A percentile compares a stretch with the other conserved stretches of the same genome.
Conservation (phyloP, 306 rosid genomes). For the Bauhinia variegata region DNA sequence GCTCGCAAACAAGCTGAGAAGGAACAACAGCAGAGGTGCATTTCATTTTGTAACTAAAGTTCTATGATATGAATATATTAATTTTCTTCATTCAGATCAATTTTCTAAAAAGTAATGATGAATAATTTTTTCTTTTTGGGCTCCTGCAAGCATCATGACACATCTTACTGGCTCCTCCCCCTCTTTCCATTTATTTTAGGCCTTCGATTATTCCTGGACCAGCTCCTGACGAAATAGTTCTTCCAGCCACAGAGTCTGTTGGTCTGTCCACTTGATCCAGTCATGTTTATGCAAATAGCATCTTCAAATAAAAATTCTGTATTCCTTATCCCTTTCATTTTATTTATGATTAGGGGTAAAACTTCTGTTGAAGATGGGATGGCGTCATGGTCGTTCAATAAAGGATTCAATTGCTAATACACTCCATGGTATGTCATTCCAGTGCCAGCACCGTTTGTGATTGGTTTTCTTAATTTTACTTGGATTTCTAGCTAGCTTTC, state of each 20-base stretch:
- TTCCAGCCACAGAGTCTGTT: slow-evolving; percentile 87
- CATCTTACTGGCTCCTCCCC: slow-evolving; percentile 28
- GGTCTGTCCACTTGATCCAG: slow-evolving; percentile 57
- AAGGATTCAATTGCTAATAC: slow-evolving; percentile 76
- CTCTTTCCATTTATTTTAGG: slow-evolving; percentile 49
- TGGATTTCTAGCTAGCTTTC: slow-evolving; percentile 8
- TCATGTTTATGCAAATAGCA: slow-evolving; percentile 10
- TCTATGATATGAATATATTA: slow-evolving; percentile 2
- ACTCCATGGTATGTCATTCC: slow-evolving; percentile 60
- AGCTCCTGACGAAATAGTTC: slow-evolving; percentile 84
- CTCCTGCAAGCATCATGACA: slow-evolving; percentile 20
- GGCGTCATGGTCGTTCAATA: slow-evolving; percentile 94
- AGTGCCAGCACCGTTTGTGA: slow-evolving; percentile 12
- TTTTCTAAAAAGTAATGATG: background rate
- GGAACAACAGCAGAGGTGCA: slow-evolving; percentile 86
- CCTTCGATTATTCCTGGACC: slow-evolving; percentile 97
- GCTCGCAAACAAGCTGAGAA: slow-evolving; percentile 90
- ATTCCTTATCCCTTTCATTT: slow-evolving; percentile 26
- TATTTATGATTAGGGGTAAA: slow-evolving; percentile 66
- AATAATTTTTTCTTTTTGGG: background rate
- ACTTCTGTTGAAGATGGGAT: slow-evolving; percentile 94
- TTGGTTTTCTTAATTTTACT: slow-evolving; percentile 21
- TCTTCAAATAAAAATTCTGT: slow-evolving; percentile 16
- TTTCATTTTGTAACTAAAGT: slow-evolving; percentile 25
- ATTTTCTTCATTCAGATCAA: background rate